Evolutionary conservation across 1,284 basidiomycete species (phyloP), one percentile per base, ranked within the genome.

Genomic region (Abortiporus biennis): DNA sequence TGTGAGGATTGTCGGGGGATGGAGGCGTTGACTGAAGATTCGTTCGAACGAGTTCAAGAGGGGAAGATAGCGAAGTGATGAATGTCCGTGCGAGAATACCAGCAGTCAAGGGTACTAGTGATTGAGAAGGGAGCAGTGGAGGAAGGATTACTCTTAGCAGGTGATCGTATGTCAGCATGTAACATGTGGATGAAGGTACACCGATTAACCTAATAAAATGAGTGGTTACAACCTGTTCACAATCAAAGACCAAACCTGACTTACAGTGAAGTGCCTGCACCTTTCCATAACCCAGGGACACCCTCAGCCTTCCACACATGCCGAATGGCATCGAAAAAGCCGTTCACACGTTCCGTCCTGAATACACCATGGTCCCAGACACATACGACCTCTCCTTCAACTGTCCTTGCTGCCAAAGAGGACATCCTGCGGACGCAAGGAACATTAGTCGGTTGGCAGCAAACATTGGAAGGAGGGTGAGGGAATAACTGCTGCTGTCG

Each of bases 101-200:
- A 6, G 95, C 85, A 2, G 81, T 58, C 3, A 99, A 73, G 0
- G 95, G 93, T 1, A 85, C 78, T 8, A 83, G 50, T 1, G 82
- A 64, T 49, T 72, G 65, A 6, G 73, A 67, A 3, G 77, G 69
- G 36, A 82, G 64, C 23, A 85, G 46, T 13, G 75, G 65, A 4
- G 85, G 83, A 9, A 87, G 60, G 16, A 69, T 64, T 29, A 71
- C 68, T 43, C 78, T 74, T 11, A 92, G 71, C 16, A 98, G 78
- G 59, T 88, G 80, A 63, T 98, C 95, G 63, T 99, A 99, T 21
- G 91, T 92, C 38, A 97, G 74, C 84, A 99, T 99, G 66, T 99
- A 99, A 27, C 84, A 78, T 36, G 94, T 92, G 38, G 94, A 82
- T 0, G 93, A 86, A 0, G 95, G 95, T 6, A 99, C 89, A 17